phyloP scores from a whole-genome alignment of 2,329 filamentous ascomycete genomes.

The Akanthomyces dipterigenus region DNA sequence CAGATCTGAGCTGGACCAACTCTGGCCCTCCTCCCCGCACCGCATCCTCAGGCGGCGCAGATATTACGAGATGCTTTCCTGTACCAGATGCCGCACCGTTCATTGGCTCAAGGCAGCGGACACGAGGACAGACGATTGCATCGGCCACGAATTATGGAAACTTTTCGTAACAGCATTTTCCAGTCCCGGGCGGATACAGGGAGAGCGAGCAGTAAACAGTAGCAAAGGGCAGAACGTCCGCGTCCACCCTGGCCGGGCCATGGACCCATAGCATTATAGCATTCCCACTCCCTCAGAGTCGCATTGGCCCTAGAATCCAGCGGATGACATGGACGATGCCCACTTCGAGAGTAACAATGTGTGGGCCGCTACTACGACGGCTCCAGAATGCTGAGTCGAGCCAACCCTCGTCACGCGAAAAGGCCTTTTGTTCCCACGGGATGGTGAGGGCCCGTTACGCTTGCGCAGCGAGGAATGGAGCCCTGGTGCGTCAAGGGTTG shows the following conservation, averaged over 20 bases:
- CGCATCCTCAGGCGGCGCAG: neutral
- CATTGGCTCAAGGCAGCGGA: neutral
- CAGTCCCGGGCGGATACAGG: neutral
- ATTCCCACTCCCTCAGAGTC: neutral
- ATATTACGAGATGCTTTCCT: neutral
- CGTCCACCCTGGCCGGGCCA: neutral
- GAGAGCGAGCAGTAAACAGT: neutral
- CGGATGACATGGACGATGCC: constrained; percentile 5
- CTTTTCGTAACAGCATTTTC: constrained; percentile 5
- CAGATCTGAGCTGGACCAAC: neutral
- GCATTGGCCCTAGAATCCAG: neutral
- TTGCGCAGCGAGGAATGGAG: neutral
- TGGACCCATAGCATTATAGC: neutral
- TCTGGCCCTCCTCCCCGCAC: neutral
- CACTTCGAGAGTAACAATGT: neutral
- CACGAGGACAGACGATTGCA: neutral
- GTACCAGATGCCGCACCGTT: neutral
- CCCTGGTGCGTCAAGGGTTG: neutral
- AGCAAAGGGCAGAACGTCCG: neutral
- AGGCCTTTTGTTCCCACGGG: neutral
- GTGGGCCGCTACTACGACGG: constrained; percentile 1
- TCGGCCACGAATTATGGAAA: neutral
- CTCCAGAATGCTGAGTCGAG: neutral
- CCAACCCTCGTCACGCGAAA: neutral
- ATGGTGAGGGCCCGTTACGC: neutral